phyloP scores from a whole-genome alignment of 1,284 basidiomycete species.

The Naganishia sp. region DNA sequence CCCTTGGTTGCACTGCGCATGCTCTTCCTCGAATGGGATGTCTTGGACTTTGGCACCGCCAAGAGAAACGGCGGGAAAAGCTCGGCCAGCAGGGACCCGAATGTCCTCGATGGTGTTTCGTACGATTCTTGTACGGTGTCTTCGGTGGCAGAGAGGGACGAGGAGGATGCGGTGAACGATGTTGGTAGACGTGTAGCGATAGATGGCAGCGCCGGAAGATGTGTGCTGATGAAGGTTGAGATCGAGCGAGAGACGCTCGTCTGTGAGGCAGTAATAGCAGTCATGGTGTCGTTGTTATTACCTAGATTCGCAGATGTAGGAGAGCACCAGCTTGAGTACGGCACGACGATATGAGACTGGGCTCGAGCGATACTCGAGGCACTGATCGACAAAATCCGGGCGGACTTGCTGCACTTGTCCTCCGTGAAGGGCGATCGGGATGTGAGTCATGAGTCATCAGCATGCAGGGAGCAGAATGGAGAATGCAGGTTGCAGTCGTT shows the following conservation, averaged over 20 bases:
- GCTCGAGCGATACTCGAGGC: background rate
- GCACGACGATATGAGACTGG: background rate
- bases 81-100: conserved; percentile 64
- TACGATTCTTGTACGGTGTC: background rate
- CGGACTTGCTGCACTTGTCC: background rate
- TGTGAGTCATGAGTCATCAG: conserved; percentile 5
- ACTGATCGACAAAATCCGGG: conserved; percentile 4
- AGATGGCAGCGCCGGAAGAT: conserved; percentile 28
- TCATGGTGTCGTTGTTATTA: conserved; percentile 32
- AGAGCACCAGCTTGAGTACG: background rate
- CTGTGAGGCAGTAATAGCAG: conserved; percentile 35
- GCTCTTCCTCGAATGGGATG: conserved; percentile 88
- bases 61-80: conserved; percentile 84
- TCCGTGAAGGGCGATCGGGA: background rate
- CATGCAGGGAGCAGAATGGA: background rate
- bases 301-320: background rate
- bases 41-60: conserved; percentile 93
- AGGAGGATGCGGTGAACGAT: conserved; percentile 3
- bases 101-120: conserved; percentile 22
- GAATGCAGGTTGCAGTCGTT: too few species aligned
- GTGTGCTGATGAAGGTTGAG: conserved; percentile 37
- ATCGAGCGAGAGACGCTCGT: conserved; percentile 17
- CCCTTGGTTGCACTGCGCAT: conserved; percentile 95
- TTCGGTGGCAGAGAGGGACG: conserved; percentile 10
- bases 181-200: conserved; percentile 29